Conservation (phyloP, 129 eudicot genomes). For the Artemisia argyi region DNA sequence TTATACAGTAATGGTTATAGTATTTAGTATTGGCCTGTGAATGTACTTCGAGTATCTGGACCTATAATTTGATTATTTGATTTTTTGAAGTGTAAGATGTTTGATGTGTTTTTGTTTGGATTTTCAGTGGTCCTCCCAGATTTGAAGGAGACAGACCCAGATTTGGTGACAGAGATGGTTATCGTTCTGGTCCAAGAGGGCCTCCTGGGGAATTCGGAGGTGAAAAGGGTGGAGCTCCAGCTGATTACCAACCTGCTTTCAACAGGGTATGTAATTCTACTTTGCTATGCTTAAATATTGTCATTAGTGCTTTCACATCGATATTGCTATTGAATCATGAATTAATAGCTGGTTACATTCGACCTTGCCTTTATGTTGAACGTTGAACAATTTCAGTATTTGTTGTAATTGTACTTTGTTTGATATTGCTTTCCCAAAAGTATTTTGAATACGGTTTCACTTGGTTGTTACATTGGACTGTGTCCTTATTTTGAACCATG, state of each 20-base stretch:
- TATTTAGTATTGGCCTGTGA: too few relatives aligned
- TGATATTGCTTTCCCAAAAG: too few relatives aligned
- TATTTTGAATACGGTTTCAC: too few relatives aligned
- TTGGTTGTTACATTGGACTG: too few relatives aligned
- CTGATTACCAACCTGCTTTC: slow-evolving; percentile 91
- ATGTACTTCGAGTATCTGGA: too few relatives aligned
- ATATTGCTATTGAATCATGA: background rate
- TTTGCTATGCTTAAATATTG: background rate
- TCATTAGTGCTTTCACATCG: background rate
- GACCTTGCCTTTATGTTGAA: too few relatives aligned
- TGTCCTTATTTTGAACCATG: background rate
- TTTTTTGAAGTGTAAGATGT: background rate
- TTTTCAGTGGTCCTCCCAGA: slow-evolving; percentile 85
- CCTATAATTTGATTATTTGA: background rate
- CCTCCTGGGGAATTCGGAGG: slow-evolving; percentile 86
- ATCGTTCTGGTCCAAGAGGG: slow-evolving; percentile 88
- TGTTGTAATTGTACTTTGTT: too few relatives aligned
- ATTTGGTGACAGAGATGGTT: slow-evolving; percentile 88
- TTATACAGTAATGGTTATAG: too few relatives aligned
- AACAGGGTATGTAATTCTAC: slow-evolving; percentile 53
- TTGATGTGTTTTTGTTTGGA: background rate
- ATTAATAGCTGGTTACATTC: too few relatives aligned
- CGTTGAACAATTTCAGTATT: too few relatives aligned
- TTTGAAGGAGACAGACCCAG: slow-evolving; percentile 86
- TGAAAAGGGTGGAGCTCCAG: slow-evolving; percentile 98